Percentiles rank a stretch among this genome's conserved stretches.
These are phyloP conservation scores for Vinca major DNA, from an alignment of 305 asterid genomes.

Conservation along the genomic window DNA sequence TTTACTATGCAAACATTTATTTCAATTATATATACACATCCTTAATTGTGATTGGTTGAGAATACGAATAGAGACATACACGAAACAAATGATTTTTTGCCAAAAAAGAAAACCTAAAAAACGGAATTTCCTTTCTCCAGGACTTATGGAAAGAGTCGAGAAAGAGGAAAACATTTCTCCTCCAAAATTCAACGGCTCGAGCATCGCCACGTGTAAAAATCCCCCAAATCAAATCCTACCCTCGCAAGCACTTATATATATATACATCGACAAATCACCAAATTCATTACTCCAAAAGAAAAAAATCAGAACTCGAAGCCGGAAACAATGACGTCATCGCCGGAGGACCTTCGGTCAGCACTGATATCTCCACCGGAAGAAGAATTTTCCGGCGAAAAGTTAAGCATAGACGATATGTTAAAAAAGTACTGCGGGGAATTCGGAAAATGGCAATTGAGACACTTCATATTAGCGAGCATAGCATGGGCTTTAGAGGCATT, in stretches of 20 bases:
- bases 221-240: background rate
- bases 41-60: no score
- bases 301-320: conserved; percentile 13
- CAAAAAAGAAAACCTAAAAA: no score
- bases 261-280: background rate
- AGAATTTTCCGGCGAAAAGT: conserved; percentile 18
- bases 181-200: background rate
- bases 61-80: no score
- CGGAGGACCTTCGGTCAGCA: conserved; percentile 33
- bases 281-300: no score
- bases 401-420: conserved; percentile 64
- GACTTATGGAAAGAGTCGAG: no score
- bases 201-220: background rate
- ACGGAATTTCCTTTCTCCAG: no score
- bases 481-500: conserved; percentile 92
- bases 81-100: no score
- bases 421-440: conserved; percentile 69
- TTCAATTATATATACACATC: no score
- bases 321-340: conserved; percentile 12
- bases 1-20: no score
- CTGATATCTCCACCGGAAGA: conserved; percentile 22
- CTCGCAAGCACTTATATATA: background rate
- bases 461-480: conserved; percentile 58
- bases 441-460: conserved; percentile 67
- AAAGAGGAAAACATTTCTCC: no score